These are phyloP conservation scores for Keithomyces neogunnii DNA, from an alignment of 2,329 filamentous ascomycete species.

Conservation along the genomic window DNA sequence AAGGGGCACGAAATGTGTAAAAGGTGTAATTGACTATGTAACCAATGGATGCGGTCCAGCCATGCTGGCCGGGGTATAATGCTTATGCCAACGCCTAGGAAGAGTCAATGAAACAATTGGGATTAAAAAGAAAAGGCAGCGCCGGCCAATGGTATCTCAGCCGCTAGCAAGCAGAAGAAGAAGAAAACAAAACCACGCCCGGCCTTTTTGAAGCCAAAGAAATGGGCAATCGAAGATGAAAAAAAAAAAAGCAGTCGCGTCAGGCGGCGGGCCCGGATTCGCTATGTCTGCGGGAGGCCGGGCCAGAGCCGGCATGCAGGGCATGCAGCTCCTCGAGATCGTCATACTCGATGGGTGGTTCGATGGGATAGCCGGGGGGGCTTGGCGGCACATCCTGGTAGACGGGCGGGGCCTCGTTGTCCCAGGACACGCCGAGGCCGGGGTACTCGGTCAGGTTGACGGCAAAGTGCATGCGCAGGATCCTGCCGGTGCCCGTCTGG, in stretches of 20 bases:
- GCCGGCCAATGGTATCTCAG: no score
- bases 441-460: constrained; percentile 73
- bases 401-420: constrained; percentile 87
- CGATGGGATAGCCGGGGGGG: constrained; percentile 59
- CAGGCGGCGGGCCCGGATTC: background rate
- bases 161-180: no score
- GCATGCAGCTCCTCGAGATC: constrained; percentile 26
- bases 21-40: no score
- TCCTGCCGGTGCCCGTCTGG: constrained; percentile 82
- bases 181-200: no score
- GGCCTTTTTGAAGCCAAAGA: no score
- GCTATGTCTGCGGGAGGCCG: background rate
- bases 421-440: constrained; percentile 90
- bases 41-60: no score
- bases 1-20: no score
- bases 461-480: constrained; percentile 86
- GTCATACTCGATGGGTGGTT: constrained; percentile 30
- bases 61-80: no score
- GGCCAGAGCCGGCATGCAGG: constrained; percentile 4
- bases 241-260: background rate
- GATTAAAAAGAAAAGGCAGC: no score
- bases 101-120: no score
- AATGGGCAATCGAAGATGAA: no score
- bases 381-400: constrained; percentile 89
- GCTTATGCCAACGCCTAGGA: no score